Evolutionary conservation across 345 rosid species (phyloP).

Genomic region (Psidium friedrichsthalianum): DNA sequence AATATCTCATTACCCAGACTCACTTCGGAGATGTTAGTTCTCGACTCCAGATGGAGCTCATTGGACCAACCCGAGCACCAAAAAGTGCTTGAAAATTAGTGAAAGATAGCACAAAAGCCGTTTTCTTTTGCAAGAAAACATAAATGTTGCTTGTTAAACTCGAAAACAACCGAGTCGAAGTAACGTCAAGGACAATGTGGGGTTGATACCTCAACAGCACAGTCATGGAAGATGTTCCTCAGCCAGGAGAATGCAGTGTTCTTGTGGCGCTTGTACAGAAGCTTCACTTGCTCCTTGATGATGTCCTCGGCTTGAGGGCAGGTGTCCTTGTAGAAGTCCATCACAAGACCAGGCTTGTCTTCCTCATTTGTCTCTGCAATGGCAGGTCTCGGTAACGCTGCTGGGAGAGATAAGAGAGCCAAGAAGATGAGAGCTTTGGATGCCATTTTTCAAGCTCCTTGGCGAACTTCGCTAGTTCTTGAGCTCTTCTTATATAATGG

Average conservation of each 20-base stretch:
- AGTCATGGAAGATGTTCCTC: constrained; percentile 98
- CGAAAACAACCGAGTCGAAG: neutral
- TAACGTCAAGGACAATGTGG: neutral
- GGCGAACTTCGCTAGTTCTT: neutral
- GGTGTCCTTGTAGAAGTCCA: constrained; percentile 76
- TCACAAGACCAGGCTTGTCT: constrained; percentile 58
- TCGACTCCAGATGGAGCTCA: neutral
- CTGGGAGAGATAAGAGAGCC: constrained; percentile 35
- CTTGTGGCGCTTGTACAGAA: constrained; percentile 97
- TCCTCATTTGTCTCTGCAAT: constrained; percentile 26
- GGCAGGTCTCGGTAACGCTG: constrained; percentile 18
- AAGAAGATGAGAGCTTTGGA: constrained; percentile 33
- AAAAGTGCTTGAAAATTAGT: neutral
- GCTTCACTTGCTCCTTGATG: constrained; percentile 77
- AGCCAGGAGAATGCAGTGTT: constrained; percentile 99
- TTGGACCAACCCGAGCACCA: neutral
- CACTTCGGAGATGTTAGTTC: neutral
- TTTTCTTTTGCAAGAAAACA: neutral
- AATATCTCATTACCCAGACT: neutral
- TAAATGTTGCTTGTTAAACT: neutral
- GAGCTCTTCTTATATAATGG: constrained; percentile 22
- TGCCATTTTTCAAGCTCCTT: constrained; percentile 25
- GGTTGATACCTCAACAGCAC: constrained; percentile 65
- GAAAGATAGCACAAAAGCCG: neutral
- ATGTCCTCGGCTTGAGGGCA: constrained; percentile 98